Conservation (phyloP, 2,329 filamentous ascomycete genomes). For the Zymoseptoria tritici region DNA sequence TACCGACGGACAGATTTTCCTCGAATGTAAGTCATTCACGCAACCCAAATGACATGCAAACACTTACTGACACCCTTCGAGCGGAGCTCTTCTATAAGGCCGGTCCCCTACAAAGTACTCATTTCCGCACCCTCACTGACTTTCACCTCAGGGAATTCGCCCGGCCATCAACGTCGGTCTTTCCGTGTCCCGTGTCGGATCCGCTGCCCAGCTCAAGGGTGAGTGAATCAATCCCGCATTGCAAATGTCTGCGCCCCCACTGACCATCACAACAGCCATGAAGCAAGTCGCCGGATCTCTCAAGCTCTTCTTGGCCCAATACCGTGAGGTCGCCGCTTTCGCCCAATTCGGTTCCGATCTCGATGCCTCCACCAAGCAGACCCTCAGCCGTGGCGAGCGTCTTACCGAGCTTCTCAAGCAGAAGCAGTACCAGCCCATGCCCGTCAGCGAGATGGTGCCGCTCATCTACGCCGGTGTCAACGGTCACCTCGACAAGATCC, state of each 20-base stretch:
- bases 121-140: conserved; percentile 19
- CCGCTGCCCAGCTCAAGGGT: conserved; percentile 98
- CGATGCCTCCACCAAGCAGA: conserved; percentile 98
- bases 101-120: too few relatives aligned
- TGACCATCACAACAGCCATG: too few relatives aligned
- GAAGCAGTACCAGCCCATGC: conserved; percentile 99
- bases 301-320: conserved; percentile 99
- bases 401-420: conserved; percentile 98
- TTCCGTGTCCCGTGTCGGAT: conserved; percentile 99
- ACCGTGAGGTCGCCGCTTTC: conserved; percentile 99
- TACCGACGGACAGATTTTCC: conserved; percentile 99
- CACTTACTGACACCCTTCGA: too few relatives aligned
- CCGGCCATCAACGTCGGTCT: conserved; percentile 99
- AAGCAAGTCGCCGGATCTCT: conserved; percentile 99
- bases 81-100: background rate
- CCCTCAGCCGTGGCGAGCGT: conserved; percentile 94
- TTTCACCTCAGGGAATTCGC: conserved; percentile 99
- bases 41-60: too few relatives aligned
- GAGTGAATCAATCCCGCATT: too few relatives aligned
- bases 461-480: conserved; percentile 99
- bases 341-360: conserved; percentile 99
- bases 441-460: conserved; percentile 99
- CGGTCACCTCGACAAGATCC: conserved; percentile 81
- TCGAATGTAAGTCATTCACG: conserved; percentile 66
- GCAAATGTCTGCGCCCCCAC: too few relatives aligned